Evolutionary conservation across 768 basidiomycete species (phyloP).

Genomic region (Holtermannia corniformis): DNA sequence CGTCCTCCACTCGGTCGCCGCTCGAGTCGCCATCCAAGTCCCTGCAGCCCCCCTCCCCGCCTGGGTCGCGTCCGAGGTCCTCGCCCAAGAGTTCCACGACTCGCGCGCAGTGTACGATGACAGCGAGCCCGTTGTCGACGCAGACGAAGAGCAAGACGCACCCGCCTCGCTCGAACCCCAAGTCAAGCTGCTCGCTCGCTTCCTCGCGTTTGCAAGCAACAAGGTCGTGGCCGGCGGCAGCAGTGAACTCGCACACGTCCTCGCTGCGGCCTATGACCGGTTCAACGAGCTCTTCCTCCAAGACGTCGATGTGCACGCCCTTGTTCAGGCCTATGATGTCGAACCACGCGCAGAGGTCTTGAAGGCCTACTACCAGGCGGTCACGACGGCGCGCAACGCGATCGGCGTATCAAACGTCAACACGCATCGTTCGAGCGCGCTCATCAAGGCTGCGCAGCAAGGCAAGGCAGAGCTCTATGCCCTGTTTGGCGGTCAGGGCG

Average conservation of each 20-base stretch:
- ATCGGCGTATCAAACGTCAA: slow-evolving; percentile 48
- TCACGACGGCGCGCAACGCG: slow-evolving; percentile 55
- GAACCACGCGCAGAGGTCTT: slow-evolving; percentile 70
- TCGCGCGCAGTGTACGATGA: slow-evolving; percentile 38
- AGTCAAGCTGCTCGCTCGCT: slow-evolving; percentile 70
- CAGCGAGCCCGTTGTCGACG: slow-evolving; percentile 50
- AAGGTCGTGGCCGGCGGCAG: slow-evolving; percentile 49
- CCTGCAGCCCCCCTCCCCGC: slow-evolving; percentile 61
- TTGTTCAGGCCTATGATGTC: slow-evolving; percentile 63
- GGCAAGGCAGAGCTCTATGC: slow-evolving; percentile 57
- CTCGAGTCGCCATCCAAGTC: slow-evolving; percentile 68
- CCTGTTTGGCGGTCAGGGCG: slow-evolving; percentile 94
- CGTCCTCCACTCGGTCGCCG: slow-evolving; percentile 38
- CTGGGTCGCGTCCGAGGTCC: slow-evolving; percentile 87
- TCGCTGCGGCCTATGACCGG: slow-evolving; percentile 63
- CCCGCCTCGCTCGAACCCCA: slow-evolving; percentile 52
- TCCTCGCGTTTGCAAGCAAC: slow-evolving; percentile 65
- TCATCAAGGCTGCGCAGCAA: slow-evolving; percentile 44
- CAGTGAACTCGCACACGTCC: slow-evolving; percentile 45
- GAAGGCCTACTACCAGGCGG: slow-evolving; percentile 66
- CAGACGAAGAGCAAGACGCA: slow-evolving; percentile 44
- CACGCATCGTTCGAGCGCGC: slow-evolving; percentile 37
- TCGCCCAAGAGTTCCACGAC: slow-evolving; percentile 77
- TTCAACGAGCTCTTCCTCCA: slow-evolving; percentile 69
- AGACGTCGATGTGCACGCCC: slow-evolving; percentile 67